These are phyloP conservation scores for Pyronema domesticum DNA, from an alignment of 495 filamentous ascomycete genomes.

Conservation along the genomic window DNA sequence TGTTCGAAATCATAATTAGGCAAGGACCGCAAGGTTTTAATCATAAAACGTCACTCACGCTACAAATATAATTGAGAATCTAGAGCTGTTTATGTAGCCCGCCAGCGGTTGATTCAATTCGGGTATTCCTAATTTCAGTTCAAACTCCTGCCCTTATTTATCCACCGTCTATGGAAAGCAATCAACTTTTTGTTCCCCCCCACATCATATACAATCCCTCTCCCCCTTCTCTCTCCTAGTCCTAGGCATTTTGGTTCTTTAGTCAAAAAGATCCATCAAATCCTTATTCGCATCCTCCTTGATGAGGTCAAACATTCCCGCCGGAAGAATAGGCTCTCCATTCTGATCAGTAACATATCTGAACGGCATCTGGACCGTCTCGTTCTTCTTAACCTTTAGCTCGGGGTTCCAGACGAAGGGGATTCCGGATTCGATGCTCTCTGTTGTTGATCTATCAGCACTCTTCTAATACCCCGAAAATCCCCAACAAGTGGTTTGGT, in stretches of 20 bases:
- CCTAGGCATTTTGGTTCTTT: not conserved
- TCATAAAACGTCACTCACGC: too few species aligned
- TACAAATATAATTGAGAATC: too few species aligned
- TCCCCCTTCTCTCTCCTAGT: not conserved
- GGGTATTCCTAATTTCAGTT: too few species aligned
- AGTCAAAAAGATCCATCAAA: constrained; percentile 60
- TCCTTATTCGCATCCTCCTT: constrained; percentile 84
- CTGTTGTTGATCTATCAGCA: not conserved
- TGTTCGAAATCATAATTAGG: too few species aligned
- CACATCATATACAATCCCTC: too few species aligned
- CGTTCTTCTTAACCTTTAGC: constrained; percentile 70
- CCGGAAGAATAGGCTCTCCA: constrained; percentile 72
- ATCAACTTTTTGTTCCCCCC: too few species aligned
- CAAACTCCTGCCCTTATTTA: too few species aligned
- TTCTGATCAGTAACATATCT: constrained; percentile 66
- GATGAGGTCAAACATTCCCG: constrained; percentile 93
- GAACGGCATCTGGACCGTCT: constrained; percentile 93
- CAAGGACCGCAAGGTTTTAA: too few species aligned
- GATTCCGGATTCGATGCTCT: constrained; percentile 47
- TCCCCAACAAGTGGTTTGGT: too few species aligned
- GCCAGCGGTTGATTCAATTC: too few species aligned
- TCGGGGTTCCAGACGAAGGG: constrained; percentile 75
- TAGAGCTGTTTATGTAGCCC: too few species aligned
- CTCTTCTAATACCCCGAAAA: not conserved
- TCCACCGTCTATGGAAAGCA: too few species aligned